phyloP scores from a whole-genome alignment of 768 basidiomycete species.

The Pleurotus salmoneostramineus region DNA sequence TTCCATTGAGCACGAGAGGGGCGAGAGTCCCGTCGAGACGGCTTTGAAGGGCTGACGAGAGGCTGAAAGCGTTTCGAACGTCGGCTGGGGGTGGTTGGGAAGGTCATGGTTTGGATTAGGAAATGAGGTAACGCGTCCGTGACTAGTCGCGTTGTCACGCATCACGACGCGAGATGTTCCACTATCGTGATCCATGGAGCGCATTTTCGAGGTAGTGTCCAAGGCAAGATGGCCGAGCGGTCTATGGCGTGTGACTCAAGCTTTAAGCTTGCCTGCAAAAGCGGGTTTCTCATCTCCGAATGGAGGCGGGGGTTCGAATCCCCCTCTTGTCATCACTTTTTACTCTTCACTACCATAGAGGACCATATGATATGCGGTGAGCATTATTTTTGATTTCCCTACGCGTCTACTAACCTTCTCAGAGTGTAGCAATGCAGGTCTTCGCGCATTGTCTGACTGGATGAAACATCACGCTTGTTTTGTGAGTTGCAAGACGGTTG shows the following conservation, averaged over 20 bases:
- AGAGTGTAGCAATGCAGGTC: too few relatives aligned
- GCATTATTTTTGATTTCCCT: too few relatives aligned
- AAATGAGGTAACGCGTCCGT: slow-evolving; percentile 6
- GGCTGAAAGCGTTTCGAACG: slow-evolving; percentile 12
- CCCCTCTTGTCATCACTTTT: slow-evolving; percentile 33
- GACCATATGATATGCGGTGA: background rate
- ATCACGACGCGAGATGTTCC: too few relatives aligned
- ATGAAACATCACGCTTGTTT: too few relatives aligned
- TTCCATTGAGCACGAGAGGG: slow-evolving; percentile 1
- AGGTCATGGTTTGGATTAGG: background rate
- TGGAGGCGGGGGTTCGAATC: slow-evolving; percentile 38
- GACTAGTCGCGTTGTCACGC: background rate
- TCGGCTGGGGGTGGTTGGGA: slow-evolving; percentile 9
- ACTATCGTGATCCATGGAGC: background rate
- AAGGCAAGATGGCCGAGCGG: slow-evolving; percentile 17
- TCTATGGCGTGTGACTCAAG: slow-evolving; percentile 24
- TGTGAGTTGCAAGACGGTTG: background rate
- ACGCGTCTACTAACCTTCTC: too few relatives aligned
- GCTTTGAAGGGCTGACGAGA: slow-evolving; percentile 1
- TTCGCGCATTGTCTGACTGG: too few relatives aligned
- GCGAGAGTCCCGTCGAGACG: background rate
- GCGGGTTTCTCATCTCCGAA: slow-evolving; percentile 31
- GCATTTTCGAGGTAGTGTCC: background rate
- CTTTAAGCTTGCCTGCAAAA: slow-evolving; percentile 22
- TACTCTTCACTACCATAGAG: background rate